Conservation (phyloP, 192 early-diverging fungal genomes). For the Chytriomyces hyalinus region DNA sequence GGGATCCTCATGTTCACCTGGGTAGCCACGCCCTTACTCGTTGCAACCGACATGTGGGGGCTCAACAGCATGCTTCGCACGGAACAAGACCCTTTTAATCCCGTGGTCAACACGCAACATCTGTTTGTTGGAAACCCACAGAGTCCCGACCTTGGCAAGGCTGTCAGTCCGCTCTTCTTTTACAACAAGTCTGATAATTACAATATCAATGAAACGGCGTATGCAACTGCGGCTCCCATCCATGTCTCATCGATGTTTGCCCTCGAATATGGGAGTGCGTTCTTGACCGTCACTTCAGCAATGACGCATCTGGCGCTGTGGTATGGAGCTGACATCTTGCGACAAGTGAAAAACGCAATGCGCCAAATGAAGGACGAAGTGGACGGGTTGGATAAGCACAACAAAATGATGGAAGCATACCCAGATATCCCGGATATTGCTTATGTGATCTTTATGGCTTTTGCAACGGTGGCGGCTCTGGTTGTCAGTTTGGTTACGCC, state of each 20-base stretch:
- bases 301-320: conserved; percentile 65
- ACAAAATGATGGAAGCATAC: conserved; percentile 73
- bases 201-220: conserved; percentile 17
- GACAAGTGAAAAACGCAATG: conserved; percentile 17
- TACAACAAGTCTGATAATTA: conserved; percentile 23
- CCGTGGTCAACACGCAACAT: neutral
- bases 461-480: conserved; percentile 13
- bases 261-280: conserved; percentile 31
- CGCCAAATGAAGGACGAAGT: neutral
- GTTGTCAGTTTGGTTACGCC: conserved; percentile 46
- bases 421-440: conserved; percentile 68
- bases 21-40: conserved; percentile 25
- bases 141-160: neutral
- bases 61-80: neutral
- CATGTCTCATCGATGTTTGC: conserved; percentile 27
- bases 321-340: conserved; percentile 48
- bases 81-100: neutral
- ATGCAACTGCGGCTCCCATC: conserved; percentile 11
- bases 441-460: conserved; percentile 58
- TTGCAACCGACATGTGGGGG: conserved; percentile 34
- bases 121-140: conserved; percentile 2
- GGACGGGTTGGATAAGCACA: conserved; percentile 60
- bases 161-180: conserved; percentile 15
- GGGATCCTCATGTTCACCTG: conserved; percentile 9
- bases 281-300: conserved; percentile 58